These are phyloP conservation scores for Antitrichia curtipendula DNA, from an alignment of 225 moss, liverwort and hornwort species.

Conservation along the genomic window DNA sequence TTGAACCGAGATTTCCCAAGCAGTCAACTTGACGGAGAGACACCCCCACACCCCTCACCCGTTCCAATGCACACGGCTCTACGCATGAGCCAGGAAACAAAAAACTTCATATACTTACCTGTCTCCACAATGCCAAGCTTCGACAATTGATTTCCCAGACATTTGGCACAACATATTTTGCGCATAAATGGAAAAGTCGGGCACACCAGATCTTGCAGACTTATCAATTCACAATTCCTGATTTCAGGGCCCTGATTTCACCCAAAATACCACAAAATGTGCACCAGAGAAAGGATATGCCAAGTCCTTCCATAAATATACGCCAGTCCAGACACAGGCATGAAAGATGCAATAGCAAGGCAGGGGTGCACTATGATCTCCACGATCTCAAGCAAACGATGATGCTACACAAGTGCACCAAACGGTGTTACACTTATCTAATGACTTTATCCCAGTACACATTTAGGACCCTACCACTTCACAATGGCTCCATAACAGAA, in stretches of 20 bases:
- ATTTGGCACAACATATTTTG: background rate
- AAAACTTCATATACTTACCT: background rate
- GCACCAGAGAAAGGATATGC: conserved; percentile 40
- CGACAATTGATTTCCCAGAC: background rate
- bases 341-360: conserved; percentile 67
- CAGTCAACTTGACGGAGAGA: background rate
- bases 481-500: background rate
- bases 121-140: background rate
- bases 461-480: background rate
- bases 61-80: background rate
- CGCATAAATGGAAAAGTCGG: background rate
- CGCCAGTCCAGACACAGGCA: conserved; percentile 39
- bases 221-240: background rate
- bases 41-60: too few relatives aligned
- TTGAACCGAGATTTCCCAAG: background rate
- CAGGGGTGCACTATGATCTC: conserved; percentile 35
- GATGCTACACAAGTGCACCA: background rate
- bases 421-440: background rate
- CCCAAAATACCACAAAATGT: conserved; percentile 36
- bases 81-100: background rate
- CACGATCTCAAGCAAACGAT: background rate
- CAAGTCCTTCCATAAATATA: conserved; percentile 53
- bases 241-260: background rate
- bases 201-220: background rate
- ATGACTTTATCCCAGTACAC: background rate